Evolutionary conservation across 2,329 filamentous ascomycete species (phyloP).

Genomic region (Pestalotiopsis sp.): DNA sequence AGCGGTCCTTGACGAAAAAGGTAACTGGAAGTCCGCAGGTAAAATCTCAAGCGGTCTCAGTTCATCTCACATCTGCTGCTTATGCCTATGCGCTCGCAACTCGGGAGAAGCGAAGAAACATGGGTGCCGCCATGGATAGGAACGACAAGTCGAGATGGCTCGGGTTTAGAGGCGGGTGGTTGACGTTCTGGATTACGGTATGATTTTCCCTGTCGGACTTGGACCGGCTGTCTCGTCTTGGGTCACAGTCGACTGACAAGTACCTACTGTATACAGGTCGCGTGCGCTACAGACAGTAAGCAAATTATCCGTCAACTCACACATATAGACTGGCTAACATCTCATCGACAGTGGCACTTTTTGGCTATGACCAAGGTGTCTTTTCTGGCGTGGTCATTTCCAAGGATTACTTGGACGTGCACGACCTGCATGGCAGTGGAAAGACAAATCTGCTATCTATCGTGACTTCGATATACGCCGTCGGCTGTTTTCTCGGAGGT

Average conservation of each 20-base stretch:
- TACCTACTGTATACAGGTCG: neutral
- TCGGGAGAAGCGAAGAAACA: neutral
- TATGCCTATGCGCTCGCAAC: neutral
- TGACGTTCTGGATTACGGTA: conserved; percentile 9
- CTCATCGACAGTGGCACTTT: neutral
- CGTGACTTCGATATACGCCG: conserved; percentile 10
- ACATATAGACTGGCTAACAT: neutral
- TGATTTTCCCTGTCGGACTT: neutral
- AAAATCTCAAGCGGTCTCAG: neutral
- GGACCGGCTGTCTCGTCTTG: neutral
- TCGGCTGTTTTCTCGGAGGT: conserved; percentile 23
- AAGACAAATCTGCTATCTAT: conserved; percentile 23
- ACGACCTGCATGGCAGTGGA: conserved; percentile 18
- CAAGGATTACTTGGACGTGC: conserved; percentile 25
- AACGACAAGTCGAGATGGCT: neutral
- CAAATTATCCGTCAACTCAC: too few relatives aligned
- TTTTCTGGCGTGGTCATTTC: conserved; percentile 32
- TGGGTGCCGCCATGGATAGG: neutral
- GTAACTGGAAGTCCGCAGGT: neutral
- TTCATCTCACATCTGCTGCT: neutral
- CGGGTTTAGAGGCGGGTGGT: neutral
- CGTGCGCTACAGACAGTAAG: neutral
- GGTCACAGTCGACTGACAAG: neutral
- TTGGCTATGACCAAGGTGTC: conserved; percentile 24
- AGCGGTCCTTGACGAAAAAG: neutral